Evolutionary conservation across 2,329 filamentous ascomycete genomes (phyloP).

Genomic region (Lasiodiplodia sp.): DNA sequence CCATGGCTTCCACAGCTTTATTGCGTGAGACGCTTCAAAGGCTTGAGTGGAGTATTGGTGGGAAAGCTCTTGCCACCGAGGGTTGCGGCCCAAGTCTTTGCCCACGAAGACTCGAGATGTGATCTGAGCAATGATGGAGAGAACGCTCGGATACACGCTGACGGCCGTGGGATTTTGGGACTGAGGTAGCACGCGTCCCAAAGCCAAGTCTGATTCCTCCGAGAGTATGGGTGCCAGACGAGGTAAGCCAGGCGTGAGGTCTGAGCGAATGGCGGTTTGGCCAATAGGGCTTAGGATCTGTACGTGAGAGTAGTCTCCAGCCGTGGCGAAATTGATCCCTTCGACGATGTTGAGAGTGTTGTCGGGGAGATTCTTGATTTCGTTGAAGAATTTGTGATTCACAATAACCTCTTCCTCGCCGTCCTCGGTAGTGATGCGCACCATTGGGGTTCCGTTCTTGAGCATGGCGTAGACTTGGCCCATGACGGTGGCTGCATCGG

Average conservation of each 20-base stretch:
- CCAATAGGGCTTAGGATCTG: not conserved
- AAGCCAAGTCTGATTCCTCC: slow-evolving; percentile 39
- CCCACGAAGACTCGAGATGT: slow-evolving; percentile 52
- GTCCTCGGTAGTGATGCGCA: slow-evolving; percentile 15
- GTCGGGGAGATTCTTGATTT: slow-evolving; percentile 44
- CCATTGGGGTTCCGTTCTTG: not conserved
- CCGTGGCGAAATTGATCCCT: slow-evolving; percentile 33
- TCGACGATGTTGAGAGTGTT: slow-evolving; percentile 42
- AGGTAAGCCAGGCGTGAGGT: slow-evolving; percentile 43
- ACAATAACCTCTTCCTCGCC: slow-evolving; percentile 38
- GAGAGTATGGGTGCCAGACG: slow-evolving; percentile 42
- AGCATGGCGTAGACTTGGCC: not conserved
- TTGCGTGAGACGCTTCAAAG: slow-evolving; percentile 41
- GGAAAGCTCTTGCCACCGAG: slow-evolving; percentile 47
- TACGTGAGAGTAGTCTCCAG: slow-evolving; percentile 33
- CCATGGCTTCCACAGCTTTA: slow-evolving; percentile 45
- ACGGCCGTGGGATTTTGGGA: slow-evolving; percentile 29
- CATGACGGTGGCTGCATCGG: not conserved
- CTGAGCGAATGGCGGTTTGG: slow-evolving; percentile 39
- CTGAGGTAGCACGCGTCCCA: slow-evolving; percentile 39
- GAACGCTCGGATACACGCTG: not conserved
- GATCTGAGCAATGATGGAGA: slow-evolving; percentile 42
- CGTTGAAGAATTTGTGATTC: slow-evolving; percentile 39
- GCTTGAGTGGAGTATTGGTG: slow-evolving; percentile 47
- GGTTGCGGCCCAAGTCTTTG: slow-evolving; percentile 44